Conservation (phyloP, 2,329 filamentous ascomycete species). For the Bipolaris gigantea region DNA sequence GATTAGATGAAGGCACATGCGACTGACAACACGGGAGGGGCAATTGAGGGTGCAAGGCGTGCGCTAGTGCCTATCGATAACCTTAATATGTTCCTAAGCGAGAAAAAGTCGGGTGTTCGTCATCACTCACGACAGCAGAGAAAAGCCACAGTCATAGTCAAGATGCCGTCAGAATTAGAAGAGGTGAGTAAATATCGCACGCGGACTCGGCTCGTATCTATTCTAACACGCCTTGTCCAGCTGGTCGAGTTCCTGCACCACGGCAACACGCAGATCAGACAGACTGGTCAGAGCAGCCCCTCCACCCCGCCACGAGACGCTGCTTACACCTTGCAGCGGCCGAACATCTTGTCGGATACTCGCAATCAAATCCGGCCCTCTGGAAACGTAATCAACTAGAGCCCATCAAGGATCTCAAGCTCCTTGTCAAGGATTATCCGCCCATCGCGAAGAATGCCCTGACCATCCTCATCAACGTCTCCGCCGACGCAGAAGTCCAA, state of each 20-base stretch:
- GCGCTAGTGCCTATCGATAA: slow-evolving; percentile 40
- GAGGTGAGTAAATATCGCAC: slow-evolving; percentile 39
- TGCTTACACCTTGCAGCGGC: slow-evolving; percentile 58
- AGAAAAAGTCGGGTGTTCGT: slow-evolving; percentile 30
- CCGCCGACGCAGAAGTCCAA: slow-evolving; percentile 74
- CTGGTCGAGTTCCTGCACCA: slow-evolving; percentile 92
- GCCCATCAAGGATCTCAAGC: slow-evolving; percentile 83
- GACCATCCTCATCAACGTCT: slow-evolving; percentile 85
- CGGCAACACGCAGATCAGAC: slow-evolving; percentile 86
- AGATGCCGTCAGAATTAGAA: slow-evolving; percentile 55
- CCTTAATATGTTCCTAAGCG: slow-evolving; percentile 19
- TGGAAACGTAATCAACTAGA: slow-evolving; percentile 82
- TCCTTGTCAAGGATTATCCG: slow-evolving; percentile 82
- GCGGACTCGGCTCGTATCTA: not conserved
- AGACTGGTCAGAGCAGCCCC: slow-evolving; percentile 61
- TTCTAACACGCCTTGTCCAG: slow-evolving; percentile 49
- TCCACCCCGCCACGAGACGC: slow-evolving; percentile 24
- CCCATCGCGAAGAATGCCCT: slow-evolving; percentile 91
- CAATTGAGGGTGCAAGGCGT: slow-evolving; percentile 3
- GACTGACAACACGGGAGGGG: slow-evolving; percentile 4
- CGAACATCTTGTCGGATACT: slow-evolving; percentile 84
- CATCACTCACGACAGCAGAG: slow-evolving; percentile 21
- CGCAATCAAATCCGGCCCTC: slow-evolving; percentile 71
- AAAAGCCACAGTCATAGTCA: slow-evolving; percentile 23
- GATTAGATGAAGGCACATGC: slow-evolving; percentile 10